phyloP scores from a whole-genome alignment of 495 filamentous ascomycete species.

The Recurvomyces mirabilis region DNA sequence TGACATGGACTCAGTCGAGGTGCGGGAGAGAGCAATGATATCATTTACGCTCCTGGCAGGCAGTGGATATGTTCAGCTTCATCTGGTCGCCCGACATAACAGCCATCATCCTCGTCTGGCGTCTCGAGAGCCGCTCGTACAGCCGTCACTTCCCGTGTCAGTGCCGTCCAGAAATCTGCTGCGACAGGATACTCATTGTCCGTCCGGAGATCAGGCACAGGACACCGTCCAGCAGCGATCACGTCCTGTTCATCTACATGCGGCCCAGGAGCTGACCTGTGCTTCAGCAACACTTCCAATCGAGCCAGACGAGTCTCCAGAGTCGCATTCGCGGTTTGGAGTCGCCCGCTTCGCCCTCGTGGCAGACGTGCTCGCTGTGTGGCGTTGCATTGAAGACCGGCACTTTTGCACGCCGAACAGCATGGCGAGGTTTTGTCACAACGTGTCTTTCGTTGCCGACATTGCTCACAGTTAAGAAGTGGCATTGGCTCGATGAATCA shows the following conservation, averaged over 20 bases:
- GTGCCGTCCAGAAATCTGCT: not conserved
- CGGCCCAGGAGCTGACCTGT: not conserved
- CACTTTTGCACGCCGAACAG: slow-evolving; percentile 2
- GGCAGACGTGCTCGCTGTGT: slow-evolving; percentile 3
- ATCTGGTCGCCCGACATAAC: not conserved
- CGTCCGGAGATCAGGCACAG: not conserved
- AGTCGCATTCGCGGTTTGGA: not conserved
- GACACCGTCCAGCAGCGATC: not conserved
- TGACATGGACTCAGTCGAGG: not conserved
- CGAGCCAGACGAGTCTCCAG: slow-evolving; percentile 2
- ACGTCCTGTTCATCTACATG: not conserved
- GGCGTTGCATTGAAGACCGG: slow-evolving; percentile 2
- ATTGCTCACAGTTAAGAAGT: slow-evolving; percentile 6
- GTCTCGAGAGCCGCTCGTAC: not conserved
- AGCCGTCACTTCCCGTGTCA: not conserved
- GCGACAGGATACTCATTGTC: not conserved
- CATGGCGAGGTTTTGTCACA: slow-evolving; percentile 8
- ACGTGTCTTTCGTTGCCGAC: slow-evolving; percentile 4
- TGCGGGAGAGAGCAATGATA: not conserved
- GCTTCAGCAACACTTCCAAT: not conserved
- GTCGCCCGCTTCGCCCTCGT: not conserved
- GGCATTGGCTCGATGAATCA: too few relatives aligned
- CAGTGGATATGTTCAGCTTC: too few relatives aligned
- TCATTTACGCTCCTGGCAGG: too few relatives aligned
- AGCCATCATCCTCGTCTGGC: not conserved